Conservation (phyloP, 2,329 filamentous ascomycete species). For the Hymenoscyphus infarciens region DNA sequence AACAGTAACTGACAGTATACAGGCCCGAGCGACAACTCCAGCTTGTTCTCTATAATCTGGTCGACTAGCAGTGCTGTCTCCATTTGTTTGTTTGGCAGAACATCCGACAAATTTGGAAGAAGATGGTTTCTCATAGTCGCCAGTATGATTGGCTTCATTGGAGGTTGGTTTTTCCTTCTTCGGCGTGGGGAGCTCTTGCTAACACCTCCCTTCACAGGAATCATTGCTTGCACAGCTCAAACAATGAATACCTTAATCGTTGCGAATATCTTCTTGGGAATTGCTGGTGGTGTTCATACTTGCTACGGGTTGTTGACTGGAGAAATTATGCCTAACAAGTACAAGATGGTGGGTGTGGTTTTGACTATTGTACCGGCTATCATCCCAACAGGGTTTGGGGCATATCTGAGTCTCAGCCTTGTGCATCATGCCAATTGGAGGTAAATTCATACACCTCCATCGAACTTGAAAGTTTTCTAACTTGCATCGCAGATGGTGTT, state of each 20-base stretch:
- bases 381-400: neutral
- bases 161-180: neutral
- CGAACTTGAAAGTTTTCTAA: neutral
- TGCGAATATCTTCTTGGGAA: neutral
- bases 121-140: constrained; percentile 2
- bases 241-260: neutral
- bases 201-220: neutral
- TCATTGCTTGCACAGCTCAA: neutral
- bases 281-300: constrained; percentile 2
- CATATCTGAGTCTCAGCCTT: constrained; percentile 2
- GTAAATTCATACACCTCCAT: neutral
- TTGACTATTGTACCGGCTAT: neutral
- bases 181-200: neutral
- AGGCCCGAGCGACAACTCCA: constrained; percentile 1
- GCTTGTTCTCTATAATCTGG: neutral
- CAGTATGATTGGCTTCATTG: constrained; percentile 3
- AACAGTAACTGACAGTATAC: neutral
- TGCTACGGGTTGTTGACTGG: neutral
- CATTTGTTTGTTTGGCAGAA: constrained; percentile 3
- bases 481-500: neutral
- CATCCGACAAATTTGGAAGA: constrained; percentile 3
- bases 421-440: neutral
- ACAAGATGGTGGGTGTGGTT: neutral
- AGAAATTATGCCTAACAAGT: constrained; percentile 3
- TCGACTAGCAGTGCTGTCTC: neutral